Percentiles rank a stretch among this genome's conserved stretches.
Evolutionary conservation across 768 basidiomycete genomes (phyloP).

Genomic region (Pulveroboletus ravenelii): DNA sequence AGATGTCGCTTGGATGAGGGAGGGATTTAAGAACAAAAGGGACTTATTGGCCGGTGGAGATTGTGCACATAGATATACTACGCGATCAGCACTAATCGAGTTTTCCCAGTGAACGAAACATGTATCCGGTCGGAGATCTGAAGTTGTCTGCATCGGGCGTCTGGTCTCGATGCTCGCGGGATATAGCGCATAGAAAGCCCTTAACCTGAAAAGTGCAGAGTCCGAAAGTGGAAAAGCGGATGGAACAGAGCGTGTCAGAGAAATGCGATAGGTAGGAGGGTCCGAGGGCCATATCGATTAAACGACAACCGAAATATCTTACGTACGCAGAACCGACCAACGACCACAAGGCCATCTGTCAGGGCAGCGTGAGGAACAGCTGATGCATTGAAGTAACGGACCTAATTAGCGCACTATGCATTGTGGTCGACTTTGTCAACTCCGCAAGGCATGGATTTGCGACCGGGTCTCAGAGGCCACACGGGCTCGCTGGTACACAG

Average conservation of each 20-base stretch:
- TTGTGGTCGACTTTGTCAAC: slow-evolving; percentile 27
- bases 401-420: slow-evolving; percentile 33
- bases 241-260: slow-evolving; percentile 27
- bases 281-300: slow-evolving; percentile 37
- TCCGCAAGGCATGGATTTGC: slow-evolving; percentile 24
- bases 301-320: slow-evolving; percentile 34
- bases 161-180: slow-evolving; percentile 36
- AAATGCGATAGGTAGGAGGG: slow-evolving; percentile 33
- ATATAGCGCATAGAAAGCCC: slow-evolving; percentile 32
- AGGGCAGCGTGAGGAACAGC: slow-evolving; percentile 27
- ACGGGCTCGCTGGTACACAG: slow-evolving; percentile 12
- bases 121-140: slow-evolving; percentile 37
- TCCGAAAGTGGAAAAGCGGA: slow-evolving; percentile 32
- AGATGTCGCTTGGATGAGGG: slow-evolving; percentile 19
- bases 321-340: slow-evolving; percentile 28
- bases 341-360: slow-evolving; percentile 32
- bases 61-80: slow-evolving; percentile 39
- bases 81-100: slow-evolving; percentile 36
- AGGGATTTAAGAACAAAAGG: slow-evolving; percentile 29
- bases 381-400: slow-evolving; percentile 27
- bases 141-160: slow-evolving; percentile 31
- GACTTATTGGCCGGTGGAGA: slow-evolving; percentile 30
- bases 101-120: slow-evolving; percentile 34
- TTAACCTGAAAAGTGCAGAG: slow-evolving; percentile 29
- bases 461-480: slow-evolving; percentile 27